Conservation (phyloP, 148 eudicot species). For the Amaranthus cruentus region DNA sequence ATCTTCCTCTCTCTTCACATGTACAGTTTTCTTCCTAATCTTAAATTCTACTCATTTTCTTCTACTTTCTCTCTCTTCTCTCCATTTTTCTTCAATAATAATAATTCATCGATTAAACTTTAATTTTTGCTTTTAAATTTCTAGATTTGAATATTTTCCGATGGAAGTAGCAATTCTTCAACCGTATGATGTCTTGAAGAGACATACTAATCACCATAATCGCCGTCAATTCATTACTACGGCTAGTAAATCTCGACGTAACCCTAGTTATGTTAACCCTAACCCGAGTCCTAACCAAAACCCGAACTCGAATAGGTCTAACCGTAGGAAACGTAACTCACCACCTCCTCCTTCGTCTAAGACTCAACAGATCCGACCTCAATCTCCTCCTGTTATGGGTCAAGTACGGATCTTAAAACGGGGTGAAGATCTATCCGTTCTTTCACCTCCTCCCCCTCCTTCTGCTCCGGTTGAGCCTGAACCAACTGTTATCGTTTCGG, state of each 20-base stretch:
- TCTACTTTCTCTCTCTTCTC: too few species aligned
- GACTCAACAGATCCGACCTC: conserved; percentile 12
- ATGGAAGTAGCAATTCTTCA: conserved; percentile 40
- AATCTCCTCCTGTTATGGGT: conserved; percentile 16
- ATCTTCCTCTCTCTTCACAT: conserved; percentile 3
- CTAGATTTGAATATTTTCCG: not conserved
- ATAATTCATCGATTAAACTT: too few species aligned
- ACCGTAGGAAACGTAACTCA: conserved; percentile 29
- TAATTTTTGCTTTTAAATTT: too few species aligned
- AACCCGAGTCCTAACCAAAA: conserved; percentile 12
- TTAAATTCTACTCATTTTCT: too few species aligned
- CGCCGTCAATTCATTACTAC: conserved; percentile 22
- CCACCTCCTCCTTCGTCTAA: conserved; percentile 11
- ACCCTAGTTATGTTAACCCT: conserved; percentile 10
- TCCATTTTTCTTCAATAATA: not conserved
- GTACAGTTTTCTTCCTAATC: not conserved
- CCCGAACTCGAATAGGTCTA: conserved; percentile 26
- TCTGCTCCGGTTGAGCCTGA: not conserved
- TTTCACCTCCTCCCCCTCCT: not conserved
- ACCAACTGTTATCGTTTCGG: conserved; percentile 10
- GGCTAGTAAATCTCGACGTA: conserved; percentile 24
- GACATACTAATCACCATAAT: conserved; percentile 14
- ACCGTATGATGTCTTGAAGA: conserved; percentile 29
- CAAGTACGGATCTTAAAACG: conserved; percentile 49
- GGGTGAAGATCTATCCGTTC: conserved; percentile 26